These are phyloP conservation scores for Flaveria robusta DNA, from an alignment of 129 eudicot species.

Conservation along the genomic window DNA sequence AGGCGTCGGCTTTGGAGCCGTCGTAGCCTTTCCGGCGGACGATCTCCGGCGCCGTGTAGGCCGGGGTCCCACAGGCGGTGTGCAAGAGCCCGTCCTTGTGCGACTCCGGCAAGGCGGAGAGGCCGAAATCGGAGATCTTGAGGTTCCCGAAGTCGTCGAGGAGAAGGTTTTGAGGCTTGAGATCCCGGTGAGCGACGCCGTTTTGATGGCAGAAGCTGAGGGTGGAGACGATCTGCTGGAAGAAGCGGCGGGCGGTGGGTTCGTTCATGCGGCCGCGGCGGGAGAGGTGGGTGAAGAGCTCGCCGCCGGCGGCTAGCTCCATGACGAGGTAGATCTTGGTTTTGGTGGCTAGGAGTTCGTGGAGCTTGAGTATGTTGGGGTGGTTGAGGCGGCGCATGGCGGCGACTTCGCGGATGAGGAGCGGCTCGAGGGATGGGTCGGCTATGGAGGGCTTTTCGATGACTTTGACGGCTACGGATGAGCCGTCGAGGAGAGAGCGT, in stretches of 20 bases:
- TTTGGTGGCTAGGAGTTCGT: conserved; percentile 79
- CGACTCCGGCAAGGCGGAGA: conserved; percentile 70
- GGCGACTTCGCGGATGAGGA: conserved; percentile 64
- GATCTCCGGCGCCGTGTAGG: conserved; percentile 49
- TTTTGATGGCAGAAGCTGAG: conserved; percentile 68
- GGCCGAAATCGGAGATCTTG: conserved; percentile 75
- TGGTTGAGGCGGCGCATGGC: conserved; percentile 80
- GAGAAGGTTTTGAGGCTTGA: conserved; percentile 77
- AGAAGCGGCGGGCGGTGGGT: conserved; percentile 50
- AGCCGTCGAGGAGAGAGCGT: conserved; percentile 34
- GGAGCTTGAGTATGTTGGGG: conserved; percentile 68
- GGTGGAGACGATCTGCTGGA: conserved; percentile 72
- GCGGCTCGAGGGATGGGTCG: conserved; percentile 62
- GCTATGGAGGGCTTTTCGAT: conserved; percentile 52
- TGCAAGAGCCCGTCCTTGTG: conserved; percentile 40
- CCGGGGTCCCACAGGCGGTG: conserved; percentile 54
- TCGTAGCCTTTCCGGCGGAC: conserved; percentile 46
- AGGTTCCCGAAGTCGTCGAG: conserved; percentile 45
- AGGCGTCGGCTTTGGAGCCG: conserved; percentile 83
- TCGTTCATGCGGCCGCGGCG: conserved; percentile 64
- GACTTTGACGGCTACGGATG: conserved; percentile 59
- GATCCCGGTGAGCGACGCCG: conserved; percentile 77
- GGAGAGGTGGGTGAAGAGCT: conserved; percentile 53
- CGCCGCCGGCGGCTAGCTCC: conserved; percentile 85
- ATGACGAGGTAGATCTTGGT: conserved; percentile 83